A percentile compares a stretch with the other conserved stretches of the same genome.
These are phyloP conservation scores for Wickerhamiella kurtzmanii DNA, from an alignment of 805 yeast genomes.

Conservation along the genomic window DNA sequence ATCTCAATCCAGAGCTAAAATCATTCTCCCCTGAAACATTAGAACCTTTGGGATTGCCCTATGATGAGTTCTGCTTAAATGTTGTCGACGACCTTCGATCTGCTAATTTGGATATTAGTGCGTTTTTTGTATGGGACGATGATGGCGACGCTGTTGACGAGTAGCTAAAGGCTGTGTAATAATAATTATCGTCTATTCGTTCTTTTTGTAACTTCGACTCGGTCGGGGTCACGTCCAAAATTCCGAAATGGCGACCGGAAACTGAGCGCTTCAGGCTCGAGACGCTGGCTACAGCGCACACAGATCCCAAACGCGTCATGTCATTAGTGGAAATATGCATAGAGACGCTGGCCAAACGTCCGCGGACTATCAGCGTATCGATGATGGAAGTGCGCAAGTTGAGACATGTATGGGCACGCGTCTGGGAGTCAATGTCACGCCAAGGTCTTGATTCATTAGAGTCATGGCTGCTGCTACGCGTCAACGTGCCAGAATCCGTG, in stretches of 20 bases:
- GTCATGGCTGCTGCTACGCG: neutral
- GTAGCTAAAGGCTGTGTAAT: neutral
- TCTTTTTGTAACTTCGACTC: neutral
- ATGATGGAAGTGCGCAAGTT: neutral
- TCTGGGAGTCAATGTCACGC: neutral
- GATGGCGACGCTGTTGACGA: too few relatives aligned
- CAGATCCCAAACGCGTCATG: slow-evolving; percentile 1
- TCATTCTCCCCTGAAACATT: slow-evolving; percentile 4
- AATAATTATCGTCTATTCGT: neutral
- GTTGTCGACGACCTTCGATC: slow-evolving; percentile 8
- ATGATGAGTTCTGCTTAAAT: slow-evolving; percentile 6
- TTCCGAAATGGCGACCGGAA: slow-evolving; percentile 7
- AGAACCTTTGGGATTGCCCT: neutral
- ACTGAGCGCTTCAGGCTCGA: slow-evolving; percentile 10
- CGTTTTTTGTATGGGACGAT: slow-evolving; percentile 1
- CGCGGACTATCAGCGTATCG: neutral
- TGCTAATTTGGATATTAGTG: slow-evolving; percentile 3
- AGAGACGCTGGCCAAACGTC: neutral
- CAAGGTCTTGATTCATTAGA: neutral
- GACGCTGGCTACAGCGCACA: neutral
- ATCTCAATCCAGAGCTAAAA: neutral
- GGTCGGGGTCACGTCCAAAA: too few relatives aligned
- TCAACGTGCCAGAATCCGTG: neutral
- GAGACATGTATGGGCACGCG: neutral
- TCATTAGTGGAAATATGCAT: slow-evolving; percentile 2